Evolutionary conservation across 2,329 filamentous ascomycete species (phyloP).

Genomic region (Xylaria sp.): DNA sequence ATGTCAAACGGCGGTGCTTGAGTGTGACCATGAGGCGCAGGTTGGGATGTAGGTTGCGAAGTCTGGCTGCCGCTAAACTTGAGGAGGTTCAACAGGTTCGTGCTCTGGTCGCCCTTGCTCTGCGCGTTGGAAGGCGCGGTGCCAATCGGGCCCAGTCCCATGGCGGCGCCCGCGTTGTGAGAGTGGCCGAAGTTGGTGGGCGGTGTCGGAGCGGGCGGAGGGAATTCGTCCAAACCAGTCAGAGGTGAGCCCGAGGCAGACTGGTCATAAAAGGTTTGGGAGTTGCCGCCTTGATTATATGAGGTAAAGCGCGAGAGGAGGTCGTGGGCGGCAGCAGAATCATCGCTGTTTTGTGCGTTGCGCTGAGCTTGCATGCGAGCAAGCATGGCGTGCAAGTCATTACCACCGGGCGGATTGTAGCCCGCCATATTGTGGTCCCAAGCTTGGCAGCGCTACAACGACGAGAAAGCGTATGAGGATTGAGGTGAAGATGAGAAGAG

Average conservation of each 20-base stretch:
- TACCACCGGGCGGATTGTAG: constrained; percentile 38
- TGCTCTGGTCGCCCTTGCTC: constrained; percentile 49
- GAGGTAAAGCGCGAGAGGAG: constrained; percentile 37
- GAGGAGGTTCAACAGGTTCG: constrained; percentile 62
- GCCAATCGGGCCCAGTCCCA: constrained; percentile 55
- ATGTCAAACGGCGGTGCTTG: constrained; percentile 29
- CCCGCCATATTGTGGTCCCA: constrained; percentile 37
- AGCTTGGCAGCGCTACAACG: constrained; percentile 14
- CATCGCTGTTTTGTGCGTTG: constrained; percentile 29
- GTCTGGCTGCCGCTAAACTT: constrained; percentile 56
- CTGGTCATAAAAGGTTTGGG: constrained; percentile 36
- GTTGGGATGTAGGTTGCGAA: constrained; percentile 37
- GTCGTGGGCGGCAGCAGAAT: constrained; percentile 35
- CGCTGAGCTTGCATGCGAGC: constrained; percentile 40
- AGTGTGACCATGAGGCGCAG: constrained; percentile 28
- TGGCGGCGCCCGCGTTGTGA: constrained; percentile 43
- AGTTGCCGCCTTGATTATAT: constrained; percentile 34
- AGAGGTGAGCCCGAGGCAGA: constrained; percentile 34
- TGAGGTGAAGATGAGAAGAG: not conserved
- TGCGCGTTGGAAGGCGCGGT: constrained; percentile 42
- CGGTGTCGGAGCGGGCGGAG: constrained; percentile 52
- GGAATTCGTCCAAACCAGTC: constrained; percentile 37
- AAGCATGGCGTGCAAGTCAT: constrained; percentile 46
- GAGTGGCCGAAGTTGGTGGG: constrained; percentile 43
- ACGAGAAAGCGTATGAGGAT: constrained; percentile 4